A percentile compares a stretch with the other conserved stretches of the same genome.
phyloP scores from a whole-genome alignment of 441 rosid species.

The Geranium incanum region DNA sequence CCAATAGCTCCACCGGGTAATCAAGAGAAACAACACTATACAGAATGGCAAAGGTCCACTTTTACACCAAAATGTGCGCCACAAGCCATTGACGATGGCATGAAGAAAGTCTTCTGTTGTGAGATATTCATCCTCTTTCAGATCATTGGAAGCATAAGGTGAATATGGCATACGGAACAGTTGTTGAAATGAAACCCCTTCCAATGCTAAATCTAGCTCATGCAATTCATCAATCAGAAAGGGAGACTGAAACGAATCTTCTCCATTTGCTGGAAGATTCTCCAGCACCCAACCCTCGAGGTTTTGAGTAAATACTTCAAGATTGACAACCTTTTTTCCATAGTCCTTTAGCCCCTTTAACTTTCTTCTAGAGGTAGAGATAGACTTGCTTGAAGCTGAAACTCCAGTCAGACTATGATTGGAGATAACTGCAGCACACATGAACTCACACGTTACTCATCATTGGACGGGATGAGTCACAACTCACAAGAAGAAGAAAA shows the following conservation, averaged over 20 bases:
- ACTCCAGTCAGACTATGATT: constrained; percentile 35
- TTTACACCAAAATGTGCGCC: constrained; percentile 63
- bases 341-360: constrained; percentile 48
- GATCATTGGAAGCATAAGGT: constrained; percentile 26
- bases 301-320: constrained; percentile 33
- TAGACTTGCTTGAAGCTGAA: constrained; percentile 38
- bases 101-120: constrained; percentile 56
- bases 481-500: no score
- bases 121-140: constrained; percentile 38
- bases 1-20: constrained; percentile 30
- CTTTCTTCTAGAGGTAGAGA: constrained; percentile 37
- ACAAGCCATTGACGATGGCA: constrained; percentile 38
- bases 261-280: constrained; percentile 25
- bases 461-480: no score
- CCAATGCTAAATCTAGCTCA: constrained; percentile 58
- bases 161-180: constrained; percentile 54
- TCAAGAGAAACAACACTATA: constrained; percentile 37
- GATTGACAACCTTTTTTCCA: constrained; percentile 30
- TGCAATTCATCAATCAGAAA: constrained; percentile 44
- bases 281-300: constrained; percentile 45
- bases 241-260: constrained; percentile 35
- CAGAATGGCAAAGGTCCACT: constrained; percentile 43
- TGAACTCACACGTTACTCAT: no score
- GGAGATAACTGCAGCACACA: constrained; percentile 38
- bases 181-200: constrained; percentile 55